Percentiles rank a stretch among this genome's conserved stretches.
These are phyloP conservation scores for Stenocarpella maydis DNA, from an alignment of 2,329 filamentous ascomycete genomes.

Conservation along the genomic window DNA sequence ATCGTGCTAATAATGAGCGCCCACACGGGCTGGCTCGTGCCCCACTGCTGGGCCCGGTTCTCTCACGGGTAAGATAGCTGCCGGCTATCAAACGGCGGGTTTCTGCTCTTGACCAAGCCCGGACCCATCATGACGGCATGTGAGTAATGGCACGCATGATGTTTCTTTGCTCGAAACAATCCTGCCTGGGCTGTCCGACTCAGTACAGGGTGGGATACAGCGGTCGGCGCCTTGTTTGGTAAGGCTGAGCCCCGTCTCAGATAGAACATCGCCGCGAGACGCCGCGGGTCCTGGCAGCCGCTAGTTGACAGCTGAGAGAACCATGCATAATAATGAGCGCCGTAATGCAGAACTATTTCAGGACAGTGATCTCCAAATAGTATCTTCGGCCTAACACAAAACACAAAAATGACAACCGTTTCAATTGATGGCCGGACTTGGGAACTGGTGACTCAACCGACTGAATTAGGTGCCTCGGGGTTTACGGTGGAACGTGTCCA, in stretches of 20 bases:
- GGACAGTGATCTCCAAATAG: neutral
- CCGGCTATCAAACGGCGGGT: neutral
- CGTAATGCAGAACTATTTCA: neutral
- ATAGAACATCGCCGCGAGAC: slow-evolving; percentile 8
- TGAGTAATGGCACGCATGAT: slow-evolving; percentile 11
- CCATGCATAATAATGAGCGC: neutral
- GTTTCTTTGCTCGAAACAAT: slow-evolving; percentile 19
- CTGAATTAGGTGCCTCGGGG: neutral
- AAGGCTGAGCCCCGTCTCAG: slow-evolving; percentile 20
- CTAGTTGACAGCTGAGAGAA: slow-evolving; percentile 9
- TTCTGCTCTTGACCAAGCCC: neutral
- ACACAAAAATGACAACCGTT: no score
- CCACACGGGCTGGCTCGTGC: slow-evolving; percentile 10
- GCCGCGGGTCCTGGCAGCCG: neutral
- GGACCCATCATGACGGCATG: neutral
- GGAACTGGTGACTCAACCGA: neutral
- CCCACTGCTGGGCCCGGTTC: neutral
- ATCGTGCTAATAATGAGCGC: neutral
- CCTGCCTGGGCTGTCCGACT: neutral
- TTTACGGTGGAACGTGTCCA: neutral
- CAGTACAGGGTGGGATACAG: neutral
- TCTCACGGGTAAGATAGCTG: neutral
- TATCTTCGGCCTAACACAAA: neutral
- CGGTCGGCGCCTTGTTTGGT: neutral
- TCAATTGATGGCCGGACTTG: neutral